A percentile compares a stretch with the other conserved stretches of the same genome.
Evolutionary conservation across 2,329 filamentous ascomycete species (phyloP).

Genomic region (Talaromyces atroroseus): DNA sequence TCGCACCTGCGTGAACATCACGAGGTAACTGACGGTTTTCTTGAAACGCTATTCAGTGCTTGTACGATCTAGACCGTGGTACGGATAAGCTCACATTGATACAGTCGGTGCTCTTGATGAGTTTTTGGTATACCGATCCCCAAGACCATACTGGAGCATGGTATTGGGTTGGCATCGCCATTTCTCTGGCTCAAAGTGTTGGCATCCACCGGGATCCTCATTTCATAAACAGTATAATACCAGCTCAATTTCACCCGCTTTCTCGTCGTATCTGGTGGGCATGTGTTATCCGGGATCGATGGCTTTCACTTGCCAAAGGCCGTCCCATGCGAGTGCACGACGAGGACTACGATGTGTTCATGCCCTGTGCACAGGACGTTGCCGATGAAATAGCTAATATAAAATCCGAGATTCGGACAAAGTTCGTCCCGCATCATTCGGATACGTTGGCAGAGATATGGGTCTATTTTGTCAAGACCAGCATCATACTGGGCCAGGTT

Average conservation of each 20-base stretch:
- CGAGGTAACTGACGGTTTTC: slow-evolving; percentile 11
- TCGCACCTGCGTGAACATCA: neutral
- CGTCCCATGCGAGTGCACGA: slow-evolving; percentile 9
- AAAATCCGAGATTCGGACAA: neutral
- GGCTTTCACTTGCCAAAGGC: slow-evolving; percentile 6
- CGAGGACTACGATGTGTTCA: slow-evolving; percentile 4
- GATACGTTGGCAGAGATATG: neutral
- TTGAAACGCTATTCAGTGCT: slow-evolving; percentile 47
- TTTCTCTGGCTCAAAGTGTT: slow-evolving; percentile 5
- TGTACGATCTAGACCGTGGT: slow-evolving; percentile 96
- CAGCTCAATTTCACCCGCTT: neutral
- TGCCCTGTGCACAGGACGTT: neutral
- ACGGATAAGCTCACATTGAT: slow-evolving; percentile 81
- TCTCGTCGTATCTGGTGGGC: slow-evolving; percentile 10
- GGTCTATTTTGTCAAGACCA: neutral
- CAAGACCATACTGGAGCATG: slow-evolving; percentile 97
- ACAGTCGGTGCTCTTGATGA: slow-evolving; percentile 87
- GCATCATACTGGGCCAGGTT: neutral
- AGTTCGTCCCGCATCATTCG: neutral
- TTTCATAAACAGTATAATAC: neutral
- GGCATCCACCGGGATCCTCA: neutral
- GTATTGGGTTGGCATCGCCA: slow-evolving; percentile 68
- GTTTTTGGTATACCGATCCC: slow-evolving; percentile 95
- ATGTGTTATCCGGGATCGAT: slow-evolving; percentile 9
- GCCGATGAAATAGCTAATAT: neutral